Base-by-base conservation (phyloP, 2,329 filamentous ascomycete species). In the Drechslerella stenobrocha region DNA sequence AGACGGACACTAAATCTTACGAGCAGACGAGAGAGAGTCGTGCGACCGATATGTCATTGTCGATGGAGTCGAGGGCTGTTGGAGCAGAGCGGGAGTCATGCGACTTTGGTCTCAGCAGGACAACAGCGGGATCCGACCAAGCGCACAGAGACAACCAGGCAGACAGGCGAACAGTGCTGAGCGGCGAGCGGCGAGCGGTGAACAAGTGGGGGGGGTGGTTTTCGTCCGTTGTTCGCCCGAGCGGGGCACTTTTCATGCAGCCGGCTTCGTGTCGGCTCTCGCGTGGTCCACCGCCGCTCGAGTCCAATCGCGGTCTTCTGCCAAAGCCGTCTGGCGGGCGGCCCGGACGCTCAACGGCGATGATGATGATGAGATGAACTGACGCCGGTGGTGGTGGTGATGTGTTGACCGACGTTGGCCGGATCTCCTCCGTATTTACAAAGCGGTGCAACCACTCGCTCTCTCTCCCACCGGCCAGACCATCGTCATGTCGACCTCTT, bases 61-160 rank as follows among this genome's bases (percentile, higher is more conserved):
- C 24, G n/a, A 47, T n/a, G n/a, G 9, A 26, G 44, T 23, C 8
- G 22, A 18, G 22, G 18, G 18, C 37, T 32, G 34, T 34, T 42
- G 15, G 23, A 7, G 32, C 45, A 22, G 32, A 8, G 15, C 37
- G 52, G 53, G 47, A 66, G 63, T 67, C 63, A 67, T 67, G 63
- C 63, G 63, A 67, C 56, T 67, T 67, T 67, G 63, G 55, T 67
- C 63, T 55, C 22, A 51, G 61, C 48, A 35, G 53, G 42, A 26
- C 42, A 22, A 18, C n/a, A 23, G 5, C 2, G 44, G 15, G 20
- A 9, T 22, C 11, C 13, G 9, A 47, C 22, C 37, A 5, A 20
- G 37, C 37, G 37, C 37, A 42, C 9, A 18, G 9, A 42, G 40
- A 37, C 57, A 58, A 52, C 28, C 42, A 32, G 52, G 34, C 52